Percentiles rank a stretch among this genome's conserved stretches.
Evolutionary conservation across 306 rosid genomes (phyloP).

Genomic region (Rosa persica): DNA sequence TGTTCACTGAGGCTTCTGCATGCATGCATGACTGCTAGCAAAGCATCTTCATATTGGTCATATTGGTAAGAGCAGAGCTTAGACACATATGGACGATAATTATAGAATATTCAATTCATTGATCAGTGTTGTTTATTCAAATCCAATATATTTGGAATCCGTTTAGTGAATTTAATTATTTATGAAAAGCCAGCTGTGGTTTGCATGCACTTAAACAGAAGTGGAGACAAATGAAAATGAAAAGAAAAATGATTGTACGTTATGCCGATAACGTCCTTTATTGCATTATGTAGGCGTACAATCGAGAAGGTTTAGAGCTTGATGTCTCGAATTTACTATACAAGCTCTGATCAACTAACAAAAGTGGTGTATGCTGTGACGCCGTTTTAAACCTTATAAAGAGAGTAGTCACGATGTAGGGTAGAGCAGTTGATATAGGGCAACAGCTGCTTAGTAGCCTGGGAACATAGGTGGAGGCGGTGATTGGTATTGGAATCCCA

Average conservation of each 20-base stretch:
- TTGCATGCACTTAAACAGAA: not conserved
- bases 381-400: constrained; percentile 22
- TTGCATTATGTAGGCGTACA: constrained; percentile 23
- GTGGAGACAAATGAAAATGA: not conserved
- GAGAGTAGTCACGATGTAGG: constrained; percentile 8
- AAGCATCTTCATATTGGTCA: not conserved
- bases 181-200: not conserved
- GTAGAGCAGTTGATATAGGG: constrained; percentile 1
- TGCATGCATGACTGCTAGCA: not conserved
- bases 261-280: constrained; percentile 21
- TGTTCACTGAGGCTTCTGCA: not conserved
- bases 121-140: not conserved
- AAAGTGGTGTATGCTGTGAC: constrained; percentile 28
- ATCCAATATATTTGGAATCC: not conserved
- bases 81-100: not conserved
- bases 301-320: constrained; percentile 19
- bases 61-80: not conserved
- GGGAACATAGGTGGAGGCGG: constrained; percentile 42
- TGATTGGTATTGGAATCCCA: constrained; percentile 34
- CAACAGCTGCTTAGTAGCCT: constrained; percentile 27
- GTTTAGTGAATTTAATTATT: not conserved
- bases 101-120: not conserved
- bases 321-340: constrained; percentile 5
- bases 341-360: constrained; percentile 33
- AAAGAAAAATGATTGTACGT: not conserved